A percentile compares a stretch with the other conserved stretches of the same genome.
Conservation (phyloP, 371 early-diverging fungal species). For the Syncephalastrum sp. region DNA sequence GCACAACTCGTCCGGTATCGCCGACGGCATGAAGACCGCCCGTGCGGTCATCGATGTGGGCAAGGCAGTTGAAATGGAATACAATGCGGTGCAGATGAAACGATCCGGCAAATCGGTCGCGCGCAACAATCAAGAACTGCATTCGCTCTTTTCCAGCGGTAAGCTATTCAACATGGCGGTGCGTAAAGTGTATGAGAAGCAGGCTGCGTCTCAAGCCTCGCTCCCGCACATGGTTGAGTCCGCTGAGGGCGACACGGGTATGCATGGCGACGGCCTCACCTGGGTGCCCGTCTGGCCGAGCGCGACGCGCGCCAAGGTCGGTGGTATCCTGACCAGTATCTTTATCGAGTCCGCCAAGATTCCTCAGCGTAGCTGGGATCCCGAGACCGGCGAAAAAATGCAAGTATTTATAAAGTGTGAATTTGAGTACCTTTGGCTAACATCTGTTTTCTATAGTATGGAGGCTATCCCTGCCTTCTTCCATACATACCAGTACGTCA, state of each 20-base stretch:
- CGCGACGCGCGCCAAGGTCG: conserved; percentile 62
- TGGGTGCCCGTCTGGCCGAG: conserved; percentile 73
- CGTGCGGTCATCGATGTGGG: conserved; percentile 71
- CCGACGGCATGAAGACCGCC: conserved; percentile 66
- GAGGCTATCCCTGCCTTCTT: conserved; percentile 81
- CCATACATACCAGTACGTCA: conserved; percentile 66
- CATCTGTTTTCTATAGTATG: conserved; percentile 16
- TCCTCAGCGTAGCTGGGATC: conserved; percentile 56
- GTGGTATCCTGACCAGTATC: conserved; percentile 68
- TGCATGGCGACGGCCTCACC: conserved; percentile 21
- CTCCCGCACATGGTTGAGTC: conserved; percentile 6
- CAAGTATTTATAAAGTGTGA: conserved; percentile 13
- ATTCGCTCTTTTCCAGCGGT: conserved; percentile 65
- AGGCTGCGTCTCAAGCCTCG: conserved; percentile 21
- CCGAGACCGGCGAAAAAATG: conserved; percentile 55
- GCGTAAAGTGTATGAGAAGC: conserved; percentile 57
- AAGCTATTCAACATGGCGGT: conserved; percentile 80
- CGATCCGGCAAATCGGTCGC: conserved; percentile 27
- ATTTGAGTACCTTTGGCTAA: background rate
- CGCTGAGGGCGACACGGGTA: conserved; percentile 31
- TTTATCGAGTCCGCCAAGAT: conserved; percentile 77
- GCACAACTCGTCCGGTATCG: conserved; percentile 57
- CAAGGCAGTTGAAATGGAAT: conserved; percentile 80
- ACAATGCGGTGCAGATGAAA: conserved; percentile 76
- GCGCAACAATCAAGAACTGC: conserved; percentile 46